Evolutionary conservation across 345 rosid genomes (phyloP), one percentile per base, ranked within the genome.

Genomic region (Brassica rapa): DNA sequence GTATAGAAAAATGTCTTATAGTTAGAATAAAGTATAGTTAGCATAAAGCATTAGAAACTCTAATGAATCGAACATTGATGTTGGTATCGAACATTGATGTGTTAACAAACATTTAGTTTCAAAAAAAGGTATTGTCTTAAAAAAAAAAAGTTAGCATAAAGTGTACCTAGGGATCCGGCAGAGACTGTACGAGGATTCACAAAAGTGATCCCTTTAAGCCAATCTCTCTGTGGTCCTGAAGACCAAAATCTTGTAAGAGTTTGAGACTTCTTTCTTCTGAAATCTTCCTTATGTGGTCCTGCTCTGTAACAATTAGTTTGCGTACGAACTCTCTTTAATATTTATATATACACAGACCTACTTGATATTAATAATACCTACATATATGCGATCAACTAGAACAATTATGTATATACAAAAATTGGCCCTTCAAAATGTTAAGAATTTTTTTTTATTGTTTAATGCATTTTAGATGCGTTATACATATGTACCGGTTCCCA

Each of bases 221-320:
- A 60, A 61, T 43, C 74, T 62, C 75, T 70, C 12, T 77, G 75
- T 77, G 81, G 81, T 77, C 81, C 71, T 71, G 33, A 77, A 37
- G 24, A 77, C 71, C 70, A 71, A 35, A 46, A 70, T 69, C 64
- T 70, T 62, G 70, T n/a, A 27, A 27, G 30, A 27, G 30, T 27
- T 27, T 27, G 30, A 27, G 30, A 27, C 30, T 27, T 27, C 30
- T 25, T 70, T 63, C 57, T 5, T 70, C 56, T 35, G 46, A 63
- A 64, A 55, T 53, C 64, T 62, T 77, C 27, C 19, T 27, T 4
- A 37, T 70, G 76, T 77, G 76, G 81, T 77, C 81, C 81, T 77
- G 63, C 70, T 68, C 62, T 76, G 62, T n/a, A 24, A 70, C 80
- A 27, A 35, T 33, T 37, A 37, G 43, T 8, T 9, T 37, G 8